Percentiles rank a stretch among this genome's conserved stretches.
Conservation (phyloP, 2,329 filamentous ascomycete species). For the Fusarium sp. region DNA sequence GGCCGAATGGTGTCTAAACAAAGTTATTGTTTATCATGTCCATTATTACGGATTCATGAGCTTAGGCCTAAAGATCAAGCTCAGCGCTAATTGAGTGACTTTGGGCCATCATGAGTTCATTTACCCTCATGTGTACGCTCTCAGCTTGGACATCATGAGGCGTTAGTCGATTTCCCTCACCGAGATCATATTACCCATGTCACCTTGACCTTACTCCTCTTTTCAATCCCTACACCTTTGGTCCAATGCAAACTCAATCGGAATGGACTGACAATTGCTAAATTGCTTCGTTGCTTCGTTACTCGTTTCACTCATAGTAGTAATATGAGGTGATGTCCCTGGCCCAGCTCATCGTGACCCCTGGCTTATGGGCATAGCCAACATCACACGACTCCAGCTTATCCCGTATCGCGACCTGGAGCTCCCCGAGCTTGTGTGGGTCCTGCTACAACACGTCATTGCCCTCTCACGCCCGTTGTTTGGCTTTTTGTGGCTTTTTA, state of each 20-base stretch:
- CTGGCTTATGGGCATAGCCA: constrained; percentile 26
- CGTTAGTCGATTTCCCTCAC: constrained; percentile 3
- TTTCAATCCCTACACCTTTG: constrained; percentile 1
- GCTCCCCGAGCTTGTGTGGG: constrained; percentile 51
- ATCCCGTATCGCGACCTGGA: constrained; percentile 45
- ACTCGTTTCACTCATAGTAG: constrained; percentile 14
- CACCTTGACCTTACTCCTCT: neutral
- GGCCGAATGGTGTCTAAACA: neutral
- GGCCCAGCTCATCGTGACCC: constrained; percentile 18
- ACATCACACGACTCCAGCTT: constrained; percentile 40
- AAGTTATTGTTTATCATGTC: neutral
- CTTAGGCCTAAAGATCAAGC: neutral
- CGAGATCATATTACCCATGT: constrained; percentile 7
- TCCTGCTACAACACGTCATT: constrained; percentile 43
- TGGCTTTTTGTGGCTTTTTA: constrained; percentile 28
- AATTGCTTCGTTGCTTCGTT: no score
- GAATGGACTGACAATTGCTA: constrained; percentile 7
- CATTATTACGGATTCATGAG: neutral
- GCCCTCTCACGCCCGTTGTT: constrained; percentile 24
- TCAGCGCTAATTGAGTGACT: neutral
- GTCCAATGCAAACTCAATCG: neutral
- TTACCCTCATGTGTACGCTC: neutral
- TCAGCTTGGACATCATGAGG: constrained; percentile 11
- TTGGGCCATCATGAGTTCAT: constrained; percentile 22
- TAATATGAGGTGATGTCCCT: constrained; percentile 29